Evolutionary conservation across 2,329 filamentous ascomycete genomes (phyloP).

Genomic region (Colletotrichum orchidophilum): DNA sequence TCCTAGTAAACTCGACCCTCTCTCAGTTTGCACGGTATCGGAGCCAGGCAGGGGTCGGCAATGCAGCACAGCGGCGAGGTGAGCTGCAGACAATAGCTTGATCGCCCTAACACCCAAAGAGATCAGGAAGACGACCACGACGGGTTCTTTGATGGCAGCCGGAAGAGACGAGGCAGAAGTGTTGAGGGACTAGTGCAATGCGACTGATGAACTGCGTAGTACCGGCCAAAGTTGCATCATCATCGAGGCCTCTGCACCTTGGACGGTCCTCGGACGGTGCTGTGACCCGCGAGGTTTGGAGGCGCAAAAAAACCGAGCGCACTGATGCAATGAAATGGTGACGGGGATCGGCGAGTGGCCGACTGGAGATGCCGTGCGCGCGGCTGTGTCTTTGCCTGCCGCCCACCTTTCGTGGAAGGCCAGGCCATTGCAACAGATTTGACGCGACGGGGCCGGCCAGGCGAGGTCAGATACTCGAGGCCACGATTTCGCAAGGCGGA

Average conservation of each 20-base stretch:
- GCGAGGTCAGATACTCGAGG: not conserved
- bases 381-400: not conserved
- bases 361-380: constrained; percentile 19
- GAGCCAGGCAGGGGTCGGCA: constrained; percentile 5
- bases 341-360: not conserved
- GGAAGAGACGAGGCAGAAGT: not conserved
- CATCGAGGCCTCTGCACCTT: not conserved
- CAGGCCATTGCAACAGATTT: not conserved
- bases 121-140: not conserved
- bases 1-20: not conserved
- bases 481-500: not conserved
- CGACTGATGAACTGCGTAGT: not conserved
- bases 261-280: constrained; percentile 31
- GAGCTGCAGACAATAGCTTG: constrained; percentile 1
- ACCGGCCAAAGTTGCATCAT: not conserved
- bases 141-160: not conserved
- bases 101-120: not conserved
- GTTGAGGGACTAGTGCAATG: not conserved
- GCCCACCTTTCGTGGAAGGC: not conserved
- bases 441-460: not conserved
- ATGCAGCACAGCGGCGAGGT: constrained; percentile 6
- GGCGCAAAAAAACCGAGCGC: constrained; percentile 17
- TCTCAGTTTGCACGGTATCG: not conserved
- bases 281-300: constrained; percentile 32
- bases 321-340: constrained; percentile 21